Conservation (phyloP, 83 land plant genomes). For the Picea abies region DNA sequence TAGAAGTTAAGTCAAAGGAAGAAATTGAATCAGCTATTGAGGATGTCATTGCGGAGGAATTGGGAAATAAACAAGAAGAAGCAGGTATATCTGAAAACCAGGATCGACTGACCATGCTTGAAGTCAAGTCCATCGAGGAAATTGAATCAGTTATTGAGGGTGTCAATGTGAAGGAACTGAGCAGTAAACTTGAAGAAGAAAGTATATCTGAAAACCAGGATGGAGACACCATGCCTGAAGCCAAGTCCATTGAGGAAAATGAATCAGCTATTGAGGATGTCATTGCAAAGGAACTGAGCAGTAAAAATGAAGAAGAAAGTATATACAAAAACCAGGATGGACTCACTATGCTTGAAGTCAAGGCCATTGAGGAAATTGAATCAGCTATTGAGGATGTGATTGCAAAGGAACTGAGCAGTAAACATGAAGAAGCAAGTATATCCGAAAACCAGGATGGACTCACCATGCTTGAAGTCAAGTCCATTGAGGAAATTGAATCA, state of each 20-base stretch:
- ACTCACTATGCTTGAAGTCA: slow-evolving; percentile 8
- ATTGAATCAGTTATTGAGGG: slow-evolving; percentile 4
- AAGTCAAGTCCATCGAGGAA: neutral
- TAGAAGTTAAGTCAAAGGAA: slow-evolving; percentile 17
- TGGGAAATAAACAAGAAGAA: slow-evolving; percentile 7
- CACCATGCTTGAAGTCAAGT: slow-evolving; percentile 12
- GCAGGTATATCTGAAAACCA: neutral
- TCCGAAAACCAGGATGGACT: neutral
- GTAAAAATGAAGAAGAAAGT: too few species aligned
- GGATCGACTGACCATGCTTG: slow-evolving; percentile 3
- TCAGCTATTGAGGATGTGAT: slow-evolving; percentile 6
- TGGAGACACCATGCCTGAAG: slow-evolving; percentile 1
- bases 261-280: slow-evolving; percentile 4
- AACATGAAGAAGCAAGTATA: neutral
- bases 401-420: neutral
- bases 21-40: slow-evolving; percentile 11
- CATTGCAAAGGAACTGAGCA: neutral
- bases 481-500: slow-evolving; percentile 18
- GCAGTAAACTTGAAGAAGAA: neutral
- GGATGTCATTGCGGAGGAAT: neutral
- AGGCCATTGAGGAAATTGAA: slow-evolving; percentile 14
- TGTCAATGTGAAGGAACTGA: neutral
- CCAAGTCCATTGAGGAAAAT: slow-evolving; percentile 9
- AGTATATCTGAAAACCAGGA: neutral
- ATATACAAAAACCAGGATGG: neutral